Evolutionary conservation across 768 basidiomycete genomes (phyloP).

Genomic region (Wakefieldia striispora): DNA sequence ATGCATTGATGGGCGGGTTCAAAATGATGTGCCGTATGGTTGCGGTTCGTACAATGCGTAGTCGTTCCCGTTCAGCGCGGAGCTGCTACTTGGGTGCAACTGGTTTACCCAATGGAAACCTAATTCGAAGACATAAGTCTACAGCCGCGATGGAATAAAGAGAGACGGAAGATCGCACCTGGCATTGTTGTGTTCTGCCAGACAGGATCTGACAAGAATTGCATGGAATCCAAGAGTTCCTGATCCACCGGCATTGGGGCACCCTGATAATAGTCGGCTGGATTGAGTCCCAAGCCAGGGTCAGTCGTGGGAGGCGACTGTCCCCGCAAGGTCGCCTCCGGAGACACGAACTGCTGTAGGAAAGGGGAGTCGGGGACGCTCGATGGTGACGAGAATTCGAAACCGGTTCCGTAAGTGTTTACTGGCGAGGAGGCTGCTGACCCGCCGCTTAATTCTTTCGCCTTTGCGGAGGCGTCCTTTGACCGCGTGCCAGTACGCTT

Average conservation of each 20-base stretch:
- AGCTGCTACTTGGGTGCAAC: slow-evolving; percentile 15
- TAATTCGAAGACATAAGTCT: slow-evolving; percentile 9
- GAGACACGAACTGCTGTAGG: slow-evolving; percentile 34
- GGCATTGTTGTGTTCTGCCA: slow-evolving; percentile 58
- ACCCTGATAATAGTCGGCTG: slow-evolving; percentile 42
- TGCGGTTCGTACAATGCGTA: slow-evolving; percentile 26
- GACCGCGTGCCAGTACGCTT: slow-evolving; percentile 13
- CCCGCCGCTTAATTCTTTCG: slow-evolving; percentile 8
- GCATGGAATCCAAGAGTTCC: slow-evolving; percentile 60
- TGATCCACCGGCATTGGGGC: slow-evolving; percentile 54
- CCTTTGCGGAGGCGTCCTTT: slow-evolving; percentile 7
- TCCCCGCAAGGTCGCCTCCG: slow-evolving; percentile 31
- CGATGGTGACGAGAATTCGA: slow-evolving; percentile 23
- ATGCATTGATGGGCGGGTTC: background rate
- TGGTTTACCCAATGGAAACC: slow-evolving; percentile 39
- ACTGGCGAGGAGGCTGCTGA: slow-evolving; percentile 2
- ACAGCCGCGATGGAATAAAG: background rate
- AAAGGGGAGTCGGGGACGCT: slow-evolving; percentile 37
- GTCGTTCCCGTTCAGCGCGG: slow-evolving; percentile 23
- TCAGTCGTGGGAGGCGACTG: slow-evolving; percentile 10
- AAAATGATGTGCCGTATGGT: slow-evolving; percentile 16
- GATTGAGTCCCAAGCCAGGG: slow-evolving; percentile 17
- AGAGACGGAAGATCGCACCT: slow-evolving; percentile 36
- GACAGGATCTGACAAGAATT: slow-evolving; percentile 52
- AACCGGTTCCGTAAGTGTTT: slow-evolving; percentile 9